phyloP scores from a whole-genome alignment of 345 rosid genomes.

The Citrus inodora region DNA sequence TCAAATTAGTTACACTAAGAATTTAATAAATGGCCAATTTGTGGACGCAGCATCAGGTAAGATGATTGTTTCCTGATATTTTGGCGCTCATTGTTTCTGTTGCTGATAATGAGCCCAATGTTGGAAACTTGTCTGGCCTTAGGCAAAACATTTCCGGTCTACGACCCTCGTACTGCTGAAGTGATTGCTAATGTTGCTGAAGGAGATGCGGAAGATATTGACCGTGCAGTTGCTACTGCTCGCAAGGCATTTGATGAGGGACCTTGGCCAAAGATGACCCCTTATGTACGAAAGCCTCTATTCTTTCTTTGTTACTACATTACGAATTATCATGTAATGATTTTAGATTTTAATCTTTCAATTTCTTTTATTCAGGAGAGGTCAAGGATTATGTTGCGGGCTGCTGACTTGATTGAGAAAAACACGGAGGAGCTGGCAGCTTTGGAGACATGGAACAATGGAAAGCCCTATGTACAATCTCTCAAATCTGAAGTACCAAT shows the following conservation, averaged over 20 bases:
- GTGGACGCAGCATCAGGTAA: slow-evolving; percentile 89
- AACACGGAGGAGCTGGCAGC: slow-evolving; percentile 82
- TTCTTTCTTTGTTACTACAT: neutral
- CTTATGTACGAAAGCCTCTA: slow-evolving; percentile 39
- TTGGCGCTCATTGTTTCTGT: neutral
- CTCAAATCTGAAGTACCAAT: slow-evolving; percentile 57
- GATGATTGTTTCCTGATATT: neutral
- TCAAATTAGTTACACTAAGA: slow-evolving; percentile 59
- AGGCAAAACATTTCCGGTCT: slow-evolving; percentile 65
- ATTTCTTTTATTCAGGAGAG: slow-evolving; percentile 60
- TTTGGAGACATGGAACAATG: slow-evolving; percentile 93
- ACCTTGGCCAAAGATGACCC: slow-evolving; percentile 71
- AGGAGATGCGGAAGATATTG: slow-evolving; percentile 60
- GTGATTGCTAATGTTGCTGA: slow-evolving; percentile 72
- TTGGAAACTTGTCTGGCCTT: slow-evolving; percentile 8
- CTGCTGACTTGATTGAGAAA: slow-evolving; percentile 88
- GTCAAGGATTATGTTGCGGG: slow-evolving; percentile 58
- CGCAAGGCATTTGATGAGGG: slow-evolving; percentile 80
- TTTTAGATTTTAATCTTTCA: neutral
- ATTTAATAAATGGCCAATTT: slow-evolving; percentile 76
- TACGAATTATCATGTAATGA: neutral
- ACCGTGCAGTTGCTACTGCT: slow-evolving; percentile 68
- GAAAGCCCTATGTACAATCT: slow-evolving; percentile 81
- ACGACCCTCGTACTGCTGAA: slow-evolving; percentile 68
- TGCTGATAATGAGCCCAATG: neutral